Base-by-base conservation (phyloP, 2,329 filamentous ascomycete genomes). In the Karstenula rhodostoma region DNA sequence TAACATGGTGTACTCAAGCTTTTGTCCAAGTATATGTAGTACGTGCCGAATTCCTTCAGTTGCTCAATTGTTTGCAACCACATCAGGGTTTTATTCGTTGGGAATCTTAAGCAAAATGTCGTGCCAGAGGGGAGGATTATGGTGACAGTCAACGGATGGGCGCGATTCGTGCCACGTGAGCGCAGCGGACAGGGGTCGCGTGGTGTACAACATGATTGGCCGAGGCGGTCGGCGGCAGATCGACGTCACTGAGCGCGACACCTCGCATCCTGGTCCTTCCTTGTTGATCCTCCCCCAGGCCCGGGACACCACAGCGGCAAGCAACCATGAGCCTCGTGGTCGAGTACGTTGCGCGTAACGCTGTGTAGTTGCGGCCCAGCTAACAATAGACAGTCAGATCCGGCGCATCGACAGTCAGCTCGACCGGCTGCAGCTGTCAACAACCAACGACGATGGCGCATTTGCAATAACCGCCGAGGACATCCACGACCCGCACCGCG, bases 361-460 rank as follows among this genome's bases (percentile, higher is more conserved):
- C 43, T 27, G 42, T 42, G 22, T n/a, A n/a, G 29, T 3, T 29
- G 25, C 32, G 19, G 12, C 22, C 2, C 17, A 40, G 51, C 67
- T 67, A 58, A 69, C 27, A n/a, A 19, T 22, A 37, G 17, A 60
- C 62, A 86, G 85, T 73, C 85, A 87, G 68, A 78, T 87, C 59
- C 84, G 82, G 58, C 82, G 81, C 52, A 82, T 89, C 64, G 86
- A 89, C 72, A 79, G 80, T 59, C 84, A 86, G 64, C 79, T 89
- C 56, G 86, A 88, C 67, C 83, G 82, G 55, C 73, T 88, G 56
- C 85, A 87, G 67, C 80, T 87, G 48, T 80, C 62, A 65, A 64
- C 69, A 33, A 66, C 68, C 62, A 69, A 73, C 33, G 52, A 42
- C 56, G 56, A 25, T 23, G 52, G 22, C 42, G 40, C 42, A 51